These are phyloP conservation scores for Metarhizium robertsii DNA, from an alignment of 2,329 filamentous ascomycete genomes.

Conservation along the genomic window DNA sequence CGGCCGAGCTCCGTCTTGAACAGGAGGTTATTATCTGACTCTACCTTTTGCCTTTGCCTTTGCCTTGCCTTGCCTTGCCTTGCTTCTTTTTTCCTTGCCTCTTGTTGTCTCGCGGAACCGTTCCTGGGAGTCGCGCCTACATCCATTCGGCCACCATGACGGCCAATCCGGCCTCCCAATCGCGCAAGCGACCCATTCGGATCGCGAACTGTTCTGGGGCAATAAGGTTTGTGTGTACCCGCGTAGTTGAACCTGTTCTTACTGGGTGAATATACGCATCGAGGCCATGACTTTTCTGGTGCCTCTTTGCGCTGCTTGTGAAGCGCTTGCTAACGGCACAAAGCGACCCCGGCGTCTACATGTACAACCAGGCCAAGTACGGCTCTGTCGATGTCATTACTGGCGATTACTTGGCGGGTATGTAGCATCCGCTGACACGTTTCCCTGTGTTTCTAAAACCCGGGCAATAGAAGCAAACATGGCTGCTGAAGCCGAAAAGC, in stretches of 20 bases:
- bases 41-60: background rate
- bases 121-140: background rate
- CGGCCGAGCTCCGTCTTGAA: background rate
- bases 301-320: background rate
- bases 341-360: constrained; percentile 14
- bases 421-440: background rate
- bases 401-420: constrained; percentile 41
- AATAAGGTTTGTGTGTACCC: background rate
- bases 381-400: constrained; percentile 39
- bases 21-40: background rate
- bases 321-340: background rate
- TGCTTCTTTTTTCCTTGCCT: too few species aligned
- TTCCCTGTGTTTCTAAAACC: constrained; percentile 10
- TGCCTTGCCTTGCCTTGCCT: background rate
- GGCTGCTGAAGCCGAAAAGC: constrained; percentile 12
- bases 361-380: constrained; percentile 19
- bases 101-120: background rate
- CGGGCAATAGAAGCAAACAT: constrained; percentile 17
- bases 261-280: too few species aligned
- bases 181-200: constrained; percentile 10
- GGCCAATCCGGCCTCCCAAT: background rate
- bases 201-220: constrained; percentile 18
- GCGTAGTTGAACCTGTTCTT: background rate
- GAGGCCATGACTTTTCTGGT: background rate
- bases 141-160: background rate